phyloP scores from a whole-genome alignment of 2,329 filamentous ascomycete genomes.

The Venturia carpophila region DNA sequence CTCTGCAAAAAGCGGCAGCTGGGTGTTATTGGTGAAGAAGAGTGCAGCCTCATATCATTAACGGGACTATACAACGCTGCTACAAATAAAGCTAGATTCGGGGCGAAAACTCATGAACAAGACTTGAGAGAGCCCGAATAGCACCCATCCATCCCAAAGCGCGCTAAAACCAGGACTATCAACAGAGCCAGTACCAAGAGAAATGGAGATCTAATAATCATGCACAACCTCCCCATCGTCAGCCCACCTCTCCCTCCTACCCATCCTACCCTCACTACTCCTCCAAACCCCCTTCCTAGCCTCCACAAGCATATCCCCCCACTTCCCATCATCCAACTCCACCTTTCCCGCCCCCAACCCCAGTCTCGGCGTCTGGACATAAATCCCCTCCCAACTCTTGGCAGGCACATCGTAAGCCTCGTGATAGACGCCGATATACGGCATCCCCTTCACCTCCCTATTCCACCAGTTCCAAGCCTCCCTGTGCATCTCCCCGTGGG shows the following conservation, averaged over 20 bases:
- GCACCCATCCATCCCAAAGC: too few species aligned
- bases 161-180: too few species aligned
- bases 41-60: too few species aligned
- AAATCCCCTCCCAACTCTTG: slow-evolving; percentile 45
- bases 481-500: slow-evolving; percentile 43
- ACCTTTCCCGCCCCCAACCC: slow-evolving; percentile 26
- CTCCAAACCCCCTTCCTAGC: slow-evolving; percentile 15
- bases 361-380: slow-evolving; percentile 34
- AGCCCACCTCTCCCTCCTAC: slow-evolving; percentile 8
- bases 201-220: neutral
- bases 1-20: too few species aligned
- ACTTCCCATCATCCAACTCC: slow-evolving; percentile 5
- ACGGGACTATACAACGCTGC: too few species aligned
- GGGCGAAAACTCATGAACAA: too few species aligned
- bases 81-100: neutral
- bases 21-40: too few species aligned
- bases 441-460: slow-evolving; percentile 27
- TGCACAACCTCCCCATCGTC: neutral
- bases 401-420: slow-evolving; percentile 44
- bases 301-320: slow-evolving; percentile 14
- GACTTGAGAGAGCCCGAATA: too few species aligned
- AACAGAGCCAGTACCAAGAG: too few species aligned
- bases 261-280: slow-evolving; percentile 17
- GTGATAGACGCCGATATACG: slow-evolving; percentile 46
- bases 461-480: slow-evolving; percentile 46